These are phyloP conservation scores for Mucor racemosus DNA, from an alignment of 371 early-diverging fungal genomes.

Conservation along the genomic window DNA sequence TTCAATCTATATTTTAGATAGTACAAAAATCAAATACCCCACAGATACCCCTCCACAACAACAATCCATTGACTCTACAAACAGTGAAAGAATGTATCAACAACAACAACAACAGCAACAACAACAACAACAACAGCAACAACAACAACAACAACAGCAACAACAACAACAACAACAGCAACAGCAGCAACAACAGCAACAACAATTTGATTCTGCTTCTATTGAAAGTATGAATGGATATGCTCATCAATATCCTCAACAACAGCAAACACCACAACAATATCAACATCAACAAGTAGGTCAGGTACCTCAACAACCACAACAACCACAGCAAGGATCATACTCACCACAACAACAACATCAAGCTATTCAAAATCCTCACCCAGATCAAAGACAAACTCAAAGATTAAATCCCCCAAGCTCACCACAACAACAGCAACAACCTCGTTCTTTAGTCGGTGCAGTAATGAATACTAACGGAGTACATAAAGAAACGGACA, in stretches of 20 bases:
- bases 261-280: constrained; percentile 8
- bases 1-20: constrained; percentile 67
- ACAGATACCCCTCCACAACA: constrained; percentile 44
- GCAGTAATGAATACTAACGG: not conserved
- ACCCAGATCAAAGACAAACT: not conserved
- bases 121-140: constrained; percentile 33
- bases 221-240: constrained; percentile 1
- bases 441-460: constrained; percentile 1
- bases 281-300: not conserved
- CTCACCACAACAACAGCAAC: constrained; percentile 6
- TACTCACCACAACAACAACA: not conserved
- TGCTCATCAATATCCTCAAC: not conserved
- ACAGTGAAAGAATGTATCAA: not conserved
- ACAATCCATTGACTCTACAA: constrained; percentile 5
- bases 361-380: not conserved
- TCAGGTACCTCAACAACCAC: constrained; percentile 1
- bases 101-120: constrained; percentile 15
- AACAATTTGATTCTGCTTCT: constrained; percentile 5
- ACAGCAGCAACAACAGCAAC: constrained; percentile 31
- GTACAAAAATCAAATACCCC: constrained; percentile 75
- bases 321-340: constrained; percentile 13
- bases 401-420: constrained; percentile 2
- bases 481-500: constrained; percentile 10
- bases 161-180: constrained; percentile 8
- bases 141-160: constrained; percentile 17